phyloP scores from a whole-genome alignment of 2,329 filamentous ascomycete species.

The Drechslerella coelobrocha region DNA sequence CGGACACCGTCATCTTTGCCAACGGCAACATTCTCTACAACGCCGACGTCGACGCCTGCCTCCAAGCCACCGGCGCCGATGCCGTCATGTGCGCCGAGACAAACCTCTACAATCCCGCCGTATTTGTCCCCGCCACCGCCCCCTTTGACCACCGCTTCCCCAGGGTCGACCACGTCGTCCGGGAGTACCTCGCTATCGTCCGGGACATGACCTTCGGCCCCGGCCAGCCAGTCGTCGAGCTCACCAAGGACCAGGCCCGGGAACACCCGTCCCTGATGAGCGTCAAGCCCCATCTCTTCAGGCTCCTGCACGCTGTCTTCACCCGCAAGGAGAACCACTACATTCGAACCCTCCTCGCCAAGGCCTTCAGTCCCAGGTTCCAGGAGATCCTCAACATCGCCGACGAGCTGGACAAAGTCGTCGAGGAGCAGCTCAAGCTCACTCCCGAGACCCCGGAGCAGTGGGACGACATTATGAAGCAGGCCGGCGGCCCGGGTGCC shows the following conservation, averaged over 20 bases:
- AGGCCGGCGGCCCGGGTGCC: slow-evolving; percentile 48
- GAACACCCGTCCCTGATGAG: slow-evolving; percentile 71
- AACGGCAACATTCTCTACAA: slow-evolving; percentile 91
- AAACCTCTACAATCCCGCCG: slow-evolving; percentile 86
- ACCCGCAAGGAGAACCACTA: slow-evolving; percentile 71
- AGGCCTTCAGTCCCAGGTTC: slow-evolving; percentile 72
- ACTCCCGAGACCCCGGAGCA: slow-evolving; percentile 56
- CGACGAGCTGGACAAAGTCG: slow-evolving; percentile 77
- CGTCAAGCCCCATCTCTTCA: slow-evolving; percentile 92
- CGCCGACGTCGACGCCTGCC: slow-evolving; percentile 76
- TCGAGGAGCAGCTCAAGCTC: slow-evolving; percentile 72
- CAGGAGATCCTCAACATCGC: slow-evolving; percentile 78
- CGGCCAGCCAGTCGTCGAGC: slow-evolving; percentile 20
- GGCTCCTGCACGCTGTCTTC: slow-evolving; percentile 83
- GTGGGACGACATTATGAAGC: slow-evolving; percentile 58
- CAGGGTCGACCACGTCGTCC: slow-evolving; percentile 82
- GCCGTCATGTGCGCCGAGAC: slow-evolving; percentile 96
- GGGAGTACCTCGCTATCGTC: slow-evolving; percentile 89
- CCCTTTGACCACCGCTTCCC: slow-evolving; percentile 82
- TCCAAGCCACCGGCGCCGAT: slow-evolving; percentile 85
- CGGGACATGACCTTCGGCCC: slow-evolving; percentile 55
- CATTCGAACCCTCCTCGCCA: slow-evolving; percentile 82
- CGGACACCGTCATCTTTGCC: slow-evolving; percentile 91
- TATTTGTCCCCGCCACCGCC: slow-evolving; percentile 76
- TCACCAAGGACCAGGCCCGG: slow-evolving; percentile 56